phyloP scores from a whole-genome alignment of 1,284 basidiomycete genomes.

The Mycena sp. region DNA sequence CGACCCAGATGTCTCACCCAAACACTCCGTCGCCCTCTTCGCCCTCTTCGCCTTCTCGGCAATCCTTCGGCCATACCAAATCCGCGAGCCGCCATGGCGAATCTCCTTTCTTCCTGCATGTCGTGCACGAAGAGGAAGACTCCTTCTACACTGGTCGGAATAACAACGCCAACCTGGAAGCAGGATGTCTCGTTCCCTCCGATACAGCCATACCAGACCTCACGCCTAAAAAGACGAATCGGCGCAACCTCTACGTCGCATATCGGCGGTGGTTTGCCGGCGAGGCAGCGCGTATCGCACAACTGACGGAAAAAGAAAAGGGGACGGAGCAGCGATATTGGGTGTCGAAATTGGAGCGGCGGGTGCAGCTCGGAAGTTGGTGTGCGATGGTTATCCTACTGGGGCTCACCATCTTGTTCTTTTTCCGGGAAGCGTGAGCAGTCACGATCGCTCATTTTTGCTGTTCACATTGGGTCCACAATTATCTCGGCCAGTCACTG shows the following conservation, averaged over 20 bases:
- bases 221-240: background rate
- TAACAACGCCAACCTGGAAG: slow-evolving; percentile 16
- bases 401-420: slow-evolving; percentile 26
- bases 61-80: too few relatives aligned
- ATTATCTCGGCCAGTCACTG: too few relatives aligned
- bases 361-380: slow-evolving; percentile 23
- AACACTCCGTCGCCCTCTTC: too few relatives aligned
- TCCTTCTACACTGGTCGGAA: slow-evolving; percentile 22
- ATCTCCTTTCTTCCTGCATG: too few relatives aligned
- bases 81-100: too few relatives aligned
- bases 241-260: slow-evolving; percentile 15
- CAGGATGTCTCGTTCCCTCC: slow-evolving; percentile 18
- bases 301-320: slow-evolving; percentile 1
- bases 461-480: too few relatives aligned
- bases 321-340: background rate
- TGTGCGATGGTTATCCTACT: slow-evolving; percentile 21
- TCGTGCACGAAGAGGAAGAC: slow-evolving; percentile 12
- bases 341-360: slow-evolving; percentile 13
- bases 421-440: too few relatives aligned
- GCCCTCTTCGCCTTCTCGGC: too few relatives aligned
- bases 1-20: too few relatives aligned
- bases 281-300: background rate
- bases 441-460: too few relatives aligned
- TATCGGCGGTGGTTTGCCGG: slow-evolving; percentile 18
- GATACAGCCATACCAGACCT: slow-evolving; percentile 8